These are phyloP conservation scores for Fusarium annulatum DNA, from an alignment of 2,329 filamentous ascomycete species.

Conservation along the genomic window DNA sequence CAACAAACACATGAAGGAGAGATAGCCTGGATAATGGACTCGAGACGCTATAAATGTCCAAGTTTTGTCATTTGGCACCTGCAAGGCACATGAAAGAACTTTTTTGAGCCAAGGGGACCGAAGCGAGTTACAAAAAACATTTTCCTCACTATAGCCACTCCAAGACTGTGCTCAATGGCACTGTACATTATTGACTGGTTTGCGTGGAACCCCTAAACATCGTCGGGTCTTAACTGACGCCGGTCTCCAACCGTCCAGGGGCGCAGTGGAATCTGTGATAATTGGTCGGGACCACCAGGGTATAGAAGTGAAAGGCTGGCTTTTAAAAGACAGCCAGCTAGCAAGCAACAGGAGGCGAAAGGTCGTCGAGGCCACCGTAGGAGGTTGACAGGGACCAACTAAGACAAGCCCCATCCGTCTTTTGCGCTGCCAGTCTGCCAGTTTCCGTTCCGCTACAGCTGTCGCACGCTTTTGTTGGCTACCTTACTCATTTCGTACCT, in stretches of 20 bases:
- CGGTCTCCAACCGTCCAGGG: constrained; percentile 11
- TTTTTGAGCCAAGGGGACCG: not conserved
- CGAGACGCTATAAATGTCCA: constrained; percentile 23
- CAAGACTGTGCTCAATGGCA: constrained; percentile 20
- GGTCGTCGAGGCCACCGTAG: constrained; percentile 26
- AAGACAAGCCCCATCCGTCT: constrained; percentile 28
- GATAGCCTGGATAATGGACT: constrained; percentile 4
- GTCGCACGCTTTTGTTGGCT: constrained; percentile 30
- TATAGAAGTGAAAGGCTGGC: constrained; percentile 21
- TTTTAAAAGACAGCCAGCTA: constrained; percentile 10
- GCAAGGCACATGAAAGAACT: not conserved
- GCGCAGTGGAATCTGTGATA: not conserved
- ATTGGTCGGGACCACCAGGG: constrained; percentile 37
- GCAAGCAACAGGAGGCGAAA: constrained; percentile 29
- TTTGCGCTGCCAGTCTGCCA: constrained; percentile 20
- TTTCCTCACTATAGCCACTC: constrained; percentile 10
- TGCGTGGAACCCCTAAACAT: constrained; percentile 43
- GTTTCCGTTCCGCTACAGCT: constrained; percentile 28
- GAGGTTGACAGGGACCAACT: constrained; percentile 27
- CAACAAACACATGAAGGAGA: constrained; percentile 10
- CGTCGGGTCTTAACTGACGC: constrained; percentile 20
- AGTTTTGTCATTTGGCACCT: not conserved
- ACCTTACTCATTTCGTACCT: constrained; percentile 27
- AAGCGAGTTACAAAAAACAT: not conserved
- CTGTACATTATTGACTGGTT: constrained; percentile 12